Conservation (phyloP, 2,329 filamentous ascomycete species). For the Ophiocordyceps australis region DNA sequence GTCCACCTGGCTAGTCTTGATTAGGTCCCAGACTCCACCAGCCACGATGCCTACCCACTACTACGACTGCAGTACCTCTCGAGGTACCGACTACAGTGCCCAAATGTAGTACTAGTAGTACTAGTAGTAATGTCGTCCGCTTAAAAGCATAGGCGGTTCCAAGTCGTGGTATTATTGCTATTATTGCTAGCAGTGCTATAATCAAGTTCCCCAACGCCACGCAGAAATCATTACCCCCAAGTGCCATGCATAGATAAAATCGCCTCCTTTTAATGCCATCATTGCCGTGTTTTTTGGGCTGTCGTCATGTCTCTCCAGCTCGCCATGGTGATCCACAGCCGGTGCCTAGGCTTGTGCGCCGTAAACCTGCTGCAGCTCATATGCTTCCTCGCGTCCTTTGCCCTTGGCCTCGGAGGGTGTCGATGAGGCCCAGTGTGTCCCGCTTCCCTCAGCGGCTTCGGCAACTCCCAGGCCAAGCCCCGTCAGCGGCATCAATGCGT, state of each 20-base stretch:
- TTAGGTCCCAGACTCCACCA: slow-evolving; percentile 2
- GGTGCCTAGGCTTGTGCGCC: slow-evolving; percentile 14
- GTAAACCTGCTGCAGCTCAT: slow-evolving; percentile 26
- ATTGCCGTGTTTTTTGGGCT: too few species aligned
- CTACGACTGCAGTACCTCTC: neutral
- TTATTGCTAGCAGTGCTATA: neutral
- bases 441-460: neutral
- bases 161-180: neutral
- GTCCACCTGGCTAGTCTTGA: slow-evolving; percentile 1
- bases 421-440: neutral
- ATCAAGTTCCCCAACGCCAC: slow-evolving; percentile 1
- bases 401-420: slow-evolving; percentile 18
- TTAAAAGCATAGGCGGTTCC: neutral
- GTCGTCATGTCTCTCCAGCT: too few species aligned
- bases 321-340: too few species aligned
- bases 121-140: neutral
- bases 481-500: too few species aligned
- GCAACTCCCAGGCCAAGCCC: slow-evolving; percentile 5
- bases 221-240: too few species aligned
- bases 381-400: slow-evolving; percentile 21
- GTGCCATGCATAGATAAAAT: too few species aligned
- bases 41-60: slow-evolving; percentile 1
- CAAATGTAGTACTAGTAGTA: neutral
- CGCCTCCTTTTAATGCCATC: too few species aligned
- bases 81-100: neutral